Base-by-base conservation (phyloP, 1,139 yeast genomes). In the Blastobotrys elegans region DNA sequence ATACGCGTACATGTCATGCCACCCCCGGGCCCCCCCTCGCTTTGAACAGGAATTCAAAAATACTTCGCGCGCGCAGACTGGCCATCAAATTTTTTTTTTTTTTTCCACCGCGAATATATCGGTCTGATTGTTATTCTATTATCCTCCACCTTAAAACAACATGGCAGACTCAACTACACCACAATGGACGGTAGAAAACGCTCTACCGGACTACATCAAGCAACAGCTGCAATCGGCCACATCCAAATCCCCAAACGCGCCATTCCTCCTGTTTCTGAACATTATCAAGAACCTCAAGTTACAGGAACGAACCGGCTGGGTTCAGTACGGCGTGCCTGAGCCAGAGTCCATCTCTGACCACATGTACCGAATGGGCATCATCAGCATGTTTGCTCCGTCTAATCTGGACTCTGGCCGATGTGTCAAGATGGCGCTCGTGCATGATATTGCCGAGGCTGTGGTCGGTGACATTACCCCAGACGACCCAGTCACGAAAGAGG, bases 381-480 rank as follows among this genome's bases (percentile, higher is more conserved):
- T 90, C 47, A 74, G 95, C 21, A 78, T 90, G 84, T 75, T 86
- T 36, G 83, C 85, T 56, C 67, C 80, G 46, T 66, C 68, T 13
- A 53, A 60, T 4, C 66, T 76, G 7, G 71, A 77, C 54, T 62
- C 69, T n/a, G 67, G 66, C 36, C 69, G 78, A 56, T 89, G 97
- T 72, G 84, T 82, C 46, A 84, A 86, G 65, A 89, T 92, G 46
- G 89, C 97, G 1, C 71, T 89, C 40, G 82, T 89, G 36, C 98
- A 92, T 67, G 98, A 92, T 65, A 84, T 92, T 61, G 97, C 98
- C 10, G 98, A 92, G 69, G 69, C 90, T 5, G 70, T 92, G 33
- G 97, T 92, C 10, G 97, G 97, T 13, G 98, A 92, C 64, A 88
- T 92, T 49, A 89, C 96, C 1, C 98, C 98, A 13, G 78, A 77